Evolutionary conservation across 164 flowering plant genomes (phyloP).

Genomic region (grape (Vitis vinifera)): DNA sequence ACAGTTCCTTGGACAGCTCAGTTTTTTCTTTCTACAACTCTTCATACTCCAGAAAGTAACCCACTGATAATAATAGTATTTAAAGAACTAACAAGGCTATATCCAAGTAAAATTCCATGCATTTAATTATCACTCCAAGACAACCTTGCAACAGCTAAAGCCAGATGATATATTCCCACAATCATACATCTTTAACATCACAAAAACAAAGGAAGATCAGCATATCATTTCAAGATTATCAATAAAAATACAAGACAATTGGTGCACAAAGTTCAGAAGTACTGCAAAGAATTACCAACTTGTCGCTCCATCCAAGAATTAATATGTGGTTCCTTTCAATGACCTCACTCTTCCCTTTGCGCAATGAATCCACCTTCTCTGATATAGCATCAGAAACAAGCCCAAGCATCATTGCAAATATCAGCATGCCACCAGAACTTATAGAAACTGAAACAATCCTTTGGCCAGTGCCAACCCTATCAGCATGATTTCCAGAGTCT

Average conservation of each 20-base stretch:
- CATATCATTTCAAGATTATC: neutral
- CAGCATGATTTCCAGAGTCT: conserved; percentile 95
- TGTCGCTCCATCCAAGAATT: conserved; percentile 98
- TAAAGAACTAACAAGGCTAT: no score
- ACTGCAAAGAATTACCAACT: conserved; percentile 56
- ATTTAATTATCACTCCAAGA: no score
- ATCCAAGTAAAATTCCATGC: no score
- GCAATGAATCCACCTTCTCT: conserved; percentile 85
- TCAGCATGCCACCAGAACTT: conserved; percentile 92
- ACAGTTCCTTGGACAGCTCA: no score
- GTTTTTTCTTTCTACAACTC: no score
- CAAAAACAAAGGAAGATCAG: neutral
- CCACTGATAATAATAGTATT: no score
- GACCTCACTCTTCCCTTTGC: conserved; percentile 96
- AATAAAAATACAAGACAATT: neutral
- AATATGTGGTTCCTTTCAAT: conserved; percentile 85
- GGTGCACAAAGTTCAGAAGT: neutral
- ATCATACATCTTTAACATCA: neutral
- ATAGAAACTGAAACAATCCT: conserved; percentile 87
- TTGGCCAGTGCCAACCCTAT: conserved; percentile 74
- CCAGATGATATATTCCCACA: no score
- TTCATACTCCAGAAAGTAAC: no score
- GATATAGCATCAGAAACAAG: conserved; percentile 97
- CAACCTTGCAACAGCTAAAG: no score
- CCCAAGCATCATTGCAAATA: conserved; percentile 98